These are phyloP conservation scores for Saraca asoca DNA, from an alignment of 331 rosid species.

Conservation along the genomic window DNA sequence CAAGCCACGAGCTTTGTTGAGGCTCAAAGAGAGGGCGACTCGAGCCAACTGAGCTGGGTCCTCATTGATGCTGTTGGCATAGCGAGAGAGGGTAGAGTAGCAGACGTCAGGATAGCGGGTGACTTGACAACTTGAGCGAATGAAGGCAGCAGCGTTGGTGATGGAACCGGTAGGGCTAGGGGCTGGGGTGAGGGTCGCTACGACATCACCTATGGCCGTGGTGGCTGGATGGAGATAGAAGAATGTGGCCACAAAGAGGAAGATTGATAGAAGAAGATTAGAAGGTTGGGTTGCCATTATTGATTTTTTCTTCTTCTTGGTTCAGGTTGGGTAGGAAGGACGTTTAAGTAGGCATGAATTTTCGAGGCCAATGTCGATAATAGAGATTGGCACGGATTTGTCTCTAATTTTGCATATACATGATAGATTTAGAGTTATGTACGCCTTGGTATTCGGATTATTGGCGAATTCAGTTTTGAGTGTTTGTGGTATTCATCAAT, in stretches of 20 bases:
- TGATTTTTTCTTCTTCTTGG: neutral
- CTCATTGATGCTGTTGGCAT: constrained; percentile 67
- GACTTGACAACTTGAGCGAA: constrained; percentile 69
- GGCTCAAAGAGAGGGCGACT: constrained; percentile 69
- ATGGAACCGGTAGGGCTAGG: too few relatives aligned
- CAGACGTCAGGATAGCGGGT: constrained; percentile 87
- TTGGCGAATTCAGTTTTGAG: too few relatives aligned
- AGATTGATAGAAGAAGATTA: constrained; percentile 22
- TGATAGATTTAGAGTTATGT: too few relatives aligned
- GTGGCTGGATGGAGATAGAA: constrained; percentile 28
- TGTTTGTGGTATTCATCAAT: too few relatives aligned
- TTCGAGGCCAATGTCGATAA: too few relatives aligned
- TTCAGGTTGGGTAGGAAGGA: neutral
- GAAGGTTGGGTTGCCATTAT: constrained; percentile 45
- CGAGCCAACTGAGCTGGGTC: constrained; percentile 78
- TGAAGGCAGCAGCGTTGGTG: constrained; percentile 43
- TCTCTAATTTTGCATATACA: too few relatives aligned
- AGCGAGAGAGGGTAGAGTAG: constrained; percentile 80
- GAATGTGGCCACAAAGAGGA: constrained; percentile 40
- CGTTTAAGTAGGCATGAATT: constrained; percentile 32
- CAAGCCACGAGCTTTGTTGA: constrained; percentile 52
- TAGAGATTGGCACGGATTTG: too few relatives aligned
- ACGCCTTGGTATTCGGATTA: too few relatives aligned
- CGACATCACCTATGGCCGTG: constrained; percentile 23
- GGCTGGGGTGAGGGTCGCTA: constrained; percentile 10